Conservation (phyloP, 192 early-diverging fungal species). For the Backusella parvicylindrica region DNA sequence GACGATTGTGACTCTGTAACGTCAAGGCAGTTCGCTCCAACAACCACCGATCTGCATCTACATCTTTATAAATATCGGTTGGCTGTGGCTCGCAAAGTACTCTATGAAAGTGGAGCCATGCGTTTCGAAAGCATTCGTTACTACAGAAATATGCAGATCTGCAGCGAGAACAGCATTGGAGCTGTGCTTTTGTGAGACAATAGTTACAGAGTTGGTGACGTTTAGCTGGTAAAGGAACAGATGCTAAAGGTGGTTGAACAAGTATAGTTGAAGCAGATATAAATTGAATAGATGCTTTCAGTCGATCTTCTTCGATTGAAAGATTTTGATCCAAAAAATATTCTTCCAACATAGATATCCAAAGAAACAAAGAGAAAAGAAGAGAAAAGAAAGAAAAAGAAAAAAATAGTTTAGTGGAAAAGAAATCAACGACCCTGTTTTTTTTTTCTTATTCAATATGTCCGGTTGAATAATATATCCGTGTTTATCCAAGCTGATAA, state of each 20-base stretch:
- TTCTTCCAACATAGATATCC: not conserved
- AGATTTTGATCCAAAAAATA: constrained; percentile 11
- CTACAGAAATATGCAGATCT: constrained; percentile 32
- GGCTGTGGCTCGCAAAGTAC: constrained; percentile 19
- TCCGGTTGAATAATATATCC: not conserved
- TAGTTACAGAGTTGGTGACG: constrained; percentile 30
- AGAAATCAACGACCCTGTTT: not conserved
- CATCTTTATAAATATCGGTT: constrained; percentile 18
- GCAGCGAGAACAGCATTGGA: constrained; percentile 32
- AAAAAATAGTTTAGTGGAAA: not conserved
- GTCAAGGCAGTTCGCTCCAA: constrained; percentile 20
- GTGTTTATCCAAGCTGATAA: not conserved
- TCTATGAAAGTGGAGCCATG: constrained; percentile 28
- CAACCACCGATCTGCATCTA: constrained; percentile 26
- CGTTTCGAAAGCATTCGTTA: constrained; percentile 32
- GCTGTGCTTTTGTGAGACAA: constrained; percentile 19
- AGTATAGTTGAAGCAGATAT: not conserved
- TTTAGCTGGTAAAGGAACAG: constrained; percentile 26
- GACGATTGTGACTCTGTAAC: constrained; percentile 28
- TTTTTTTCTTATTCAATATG: not conserved
- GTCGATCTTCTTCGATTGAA: not conserved
- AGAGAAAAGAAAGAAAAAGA: not conserved
- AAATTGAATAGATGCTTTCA: not conserved
- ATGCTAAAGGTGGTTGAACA: constrained; percentile 15
- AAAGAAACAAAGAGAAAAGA: not conserved